A percentile compares a stretch with the other conserved stretches of the same genome.
Conservation (phyloP, 1,284 basidiomycete genomes). For the Rhodotorula glutinis region DNA sequence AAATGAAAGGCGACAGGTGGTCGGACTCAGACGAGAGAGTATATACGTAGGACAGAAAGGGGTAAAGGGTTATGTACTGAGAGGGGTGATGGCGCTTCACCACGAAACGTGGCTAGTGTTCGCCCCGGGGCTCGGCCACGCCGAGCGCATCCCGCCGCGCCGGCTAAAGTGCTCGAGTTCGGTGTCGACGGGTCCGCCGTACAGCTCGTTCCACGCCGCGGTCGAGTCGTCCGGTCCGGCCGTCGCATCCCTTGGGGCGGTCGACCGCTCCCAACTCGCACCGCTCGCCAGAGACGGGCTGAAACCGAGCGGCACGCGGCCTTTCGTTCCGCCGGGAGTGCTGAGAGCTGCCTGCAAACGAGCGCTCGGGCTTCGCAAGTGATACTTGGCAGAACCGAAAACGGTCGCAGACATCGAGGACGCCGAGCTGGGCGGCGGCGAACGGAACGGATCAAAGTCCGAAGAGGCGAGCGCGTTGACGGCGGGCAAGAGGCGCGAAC, state of each 20-base stretch:
- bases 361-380: constrained; percentile 17
- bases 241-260: not conserved
- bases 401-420: not conserved
- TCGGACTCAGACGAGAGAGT: not conserved
- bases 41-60: not conserved
- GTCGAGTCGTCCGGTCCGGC: constrained; percentile 2
- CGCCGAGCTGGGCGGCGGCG: constrained; percentile 26
- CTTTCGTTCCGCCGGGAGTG: constrained; percentile 18
- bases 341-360: constrained; percentile 17
- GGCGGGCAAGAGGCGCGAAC: constrained; percentile 28
- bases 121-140: not conserved
- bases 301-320: constrained; percentile 24
- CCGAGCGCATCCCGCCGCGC: not conserved
- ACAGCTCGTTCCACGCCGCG: not conserved
- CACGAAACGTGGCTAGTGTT: not conserved
- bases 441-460: constrained; percentile 34
- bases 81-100: not conserved
- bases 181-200: not conserved
- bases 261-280: constrained; percentile 14
- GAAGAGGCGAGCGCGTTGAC: constrained; percentile 34
- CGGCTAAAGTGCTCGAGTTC: not conserved
- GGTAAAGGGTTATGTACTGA: not conserved
- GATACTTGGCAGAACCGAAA: constrained; percentile 1
- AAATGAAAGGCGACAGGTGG: not conserved
- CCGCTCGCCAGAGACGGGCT: constrained; percentile 20